Conservation (phyloP, 495 filamentous ascomycete genomes). For the Neurospora sp. region DNA sequence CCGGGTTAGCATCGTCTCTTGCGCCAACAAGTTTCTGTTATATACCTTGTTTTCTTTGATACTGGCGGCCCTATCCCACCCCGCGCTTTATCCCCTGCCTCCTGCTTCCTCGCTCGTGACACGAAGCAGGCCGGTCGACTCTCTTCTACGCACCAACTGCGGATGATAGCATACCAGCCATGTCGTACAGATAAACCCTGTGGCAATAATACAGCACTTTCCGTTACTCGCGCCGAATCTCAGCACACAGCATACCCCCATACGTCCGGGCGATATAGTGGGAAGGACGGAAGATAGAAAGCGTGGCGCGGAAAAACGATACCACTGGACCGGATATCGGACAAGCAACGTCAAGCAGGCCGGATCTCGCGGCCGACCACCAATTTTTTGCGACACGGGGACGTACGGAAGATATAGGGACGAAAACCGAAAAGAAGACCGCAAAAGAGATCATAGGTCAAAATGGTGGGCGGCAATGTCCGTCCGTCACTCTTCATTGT, state of each 20-base stretch:
- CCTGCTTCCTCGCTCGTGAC: slow-evolving; percentile 1
- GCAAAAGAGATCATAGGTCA: slow-evolving; percentile 1
- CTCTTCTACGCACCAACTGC: not conserved
- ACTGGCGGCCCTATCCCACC: not conserved
- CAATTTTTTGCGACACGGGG: not conserved
- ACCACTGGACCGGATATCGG: not conserved
- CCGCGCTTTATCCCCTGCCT: not conserved
- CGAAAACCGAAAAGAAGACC: not conserved
- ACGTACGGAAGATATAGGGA: not conserved
- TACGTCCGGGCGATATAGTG: not conserved
- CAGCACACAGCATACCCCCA: not conserved
- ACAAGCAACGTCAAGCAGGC: not conserved
- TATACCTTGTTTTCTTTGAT: not conserved
- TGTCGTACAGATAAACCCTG: slow-evolving; percentile 15
- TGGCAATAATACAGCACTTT: slow-evolving; percentile 17
- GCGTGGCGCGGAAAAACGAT: not conserved
- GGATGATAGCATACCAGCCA: slow-evolving; percentile 3
- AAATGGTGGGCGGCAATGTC: slow-evolving; percentile 11
- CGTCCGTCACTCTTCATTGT: slow-evolving; percentile 6
- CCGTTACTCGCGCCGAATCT: slow-evolving; percentile 8
- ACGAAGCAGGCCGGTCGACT: not conserved
- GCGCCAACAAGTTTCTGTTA: not conserved
- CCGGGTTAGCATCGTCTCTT: not conserved
- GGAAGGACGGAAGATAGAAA: not conserved
- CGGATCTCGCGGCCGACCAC: not conserved